Conservation (phyloP, 1,139 yeast genomes). For the Suhomyces choctaworum region DNA sequence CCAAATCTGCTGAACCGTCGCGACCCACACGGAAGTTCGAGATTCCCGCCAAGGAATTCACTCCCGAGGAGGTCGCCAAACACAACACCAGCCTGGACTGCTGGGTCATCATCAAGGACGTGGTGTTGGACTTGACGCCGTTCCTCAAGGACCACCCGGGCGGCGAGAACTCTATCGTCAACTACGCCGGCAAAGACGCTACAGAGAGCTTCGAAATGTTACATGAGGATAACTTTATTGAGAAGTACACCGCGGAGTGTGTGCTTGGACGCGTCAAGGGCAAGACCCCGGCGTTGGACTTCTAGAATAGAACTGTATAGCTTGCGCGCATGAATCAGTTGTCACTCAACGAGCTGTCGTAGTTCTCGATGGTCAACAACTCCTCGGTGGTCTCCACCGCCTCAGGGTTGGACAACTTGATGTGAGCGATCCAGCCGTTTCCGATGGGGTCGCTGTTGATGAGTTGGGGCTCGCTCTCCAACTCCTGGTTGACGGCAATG, state of each 20-base stretch:
- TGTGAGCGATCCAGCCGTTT: conserved; percentile 87
- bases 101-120: conserved; percentile 86
- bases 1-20: neutral
- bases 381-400: conserved; percentile 26
- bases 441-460: conserved; percentile 91
- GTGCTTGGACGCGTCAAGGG: conserved; percentile 56
- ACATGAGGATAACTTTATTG: conserved; percentile 55
- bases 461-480: conserved; percentile 72
- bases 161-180: conserved; percentile 69
- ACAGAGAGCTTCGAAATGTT: conserved; percentile 74
- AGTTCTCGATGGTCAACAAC: conserved; percentile 54
- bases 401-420: conserved; percentile 50
- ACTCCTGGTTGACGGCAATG: conserved; percentile 63
- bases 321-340: conserved; percentile 20
- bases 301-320: too few relatives aligned
- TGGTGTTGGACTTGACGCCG: conserved; percentile 79
- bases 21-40: conserved; percentile 23
- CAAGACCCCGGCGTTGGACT: conserved; percentile 38
- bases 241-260: conserved; percentile 47
- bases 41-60: conserved; percentile 46
- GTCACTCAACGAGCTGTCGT: conserved; percentile 62
- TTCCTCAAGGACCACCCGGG: conserved; percentile 88
- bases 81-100: conserved; percentile 67
- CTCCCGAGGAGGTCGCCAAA: conserved; percentile 58
- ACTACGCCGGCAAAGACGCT: conserved; percentile 90